phyloP scores from a whole-genome alignment of 2,329 filamentous ascomycete genomes.

The Leptosphaerulina australis region DNA sequence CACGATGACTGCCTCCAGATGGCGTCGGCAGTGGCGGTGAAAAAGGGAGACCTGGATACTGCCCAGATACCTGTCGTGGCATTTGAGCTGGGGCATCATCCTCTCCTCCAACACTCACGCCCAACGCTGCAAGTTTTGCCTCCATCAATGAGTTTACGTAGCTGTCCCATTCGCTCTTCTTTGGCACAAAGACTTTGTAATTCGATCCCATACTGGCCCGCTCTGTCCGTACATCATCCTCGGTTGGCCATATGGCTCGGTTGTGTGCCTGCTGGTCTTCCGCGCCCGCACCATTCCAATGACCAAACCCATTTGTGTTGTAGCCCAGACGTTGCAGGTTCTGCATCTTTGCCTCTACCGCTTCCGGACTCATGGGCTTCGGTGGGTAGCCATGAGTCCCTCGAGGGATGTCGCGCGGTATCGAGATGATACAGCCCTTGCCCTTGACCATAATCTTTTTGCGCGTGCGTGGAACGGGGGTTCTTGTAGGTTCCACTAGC shows the following conservation, averaged over 20 bases:
- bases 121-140: slow-evolving; percentile 88
- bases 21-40: slow-evolving; percentile 82
- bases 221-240: slow-evolving; percentile 64
- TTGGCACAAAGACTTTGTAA: slow-evolving; percentile 71
- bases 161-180: slow-evolving; percentile 73
- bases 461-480: slow-evolving; percentile 46
- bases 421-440: slow-evolving; percentile 54
- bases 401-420: slow-evolving; percentile 51
- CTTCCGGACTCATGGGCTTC: slow-evolving; percentile 54
- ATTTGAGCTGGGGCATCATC: slow-evolving; percentile 64
- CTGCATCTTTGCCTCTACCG: slow-evolving; percentile 66
- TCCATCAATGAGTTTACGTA: slow-evolving; percentile 86
- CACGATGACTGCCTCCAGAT: slow-evolving; percentile 74
- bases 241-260: slow-evolving; percentile 69
- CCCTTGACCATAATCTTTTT: slow-evolving; percentile 55
- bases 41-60: slow-evolving; percentile 76
- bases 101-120: slow-evolving; percentile 80
- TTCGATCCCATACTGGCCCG: slow-evolving; percentile 53
- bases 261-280: slow-evolving; percentile 59
- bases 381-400: slow-evolving; percentile 51
- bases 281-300: slow-evolving; percentile 55
- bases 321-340: slow-evolving; percentile 74
- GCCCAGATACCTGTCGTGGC: slow-evolving; percentile 74
- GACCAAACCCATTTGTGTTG: slow-evolving; percentile 70
- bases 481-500: slow-evolving; percentile 24